Evolutionary conservation across 1,284 basidiomycete genomes (phyloP), one percentile per base, ranked within the genome.

Genomic region (Thecaphora thlaspeos): DNA sequence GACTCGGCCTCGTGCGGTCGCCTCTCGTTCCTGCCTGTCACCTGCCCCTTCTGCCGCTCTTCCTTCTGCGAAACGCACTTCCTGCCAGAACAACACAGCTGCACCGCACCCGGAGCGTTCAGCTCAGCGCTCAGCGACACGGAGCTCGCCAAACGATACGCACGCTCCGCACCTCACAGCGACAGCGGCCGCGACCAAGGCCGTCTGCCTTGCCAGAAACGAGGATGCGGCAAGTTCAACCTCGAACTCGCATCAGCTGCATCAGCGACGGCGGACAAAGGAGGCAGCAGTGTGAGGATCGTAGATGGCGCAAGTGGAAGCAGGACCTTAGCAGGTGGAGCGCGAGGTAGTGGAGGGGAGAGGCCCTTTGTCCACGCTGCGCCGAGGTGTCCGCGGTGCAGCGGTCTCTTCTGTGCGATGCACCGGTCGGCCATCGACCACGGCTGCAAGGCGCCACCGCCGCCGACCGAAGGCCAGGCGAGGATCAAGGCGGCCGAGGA

Each of bases 31-130:
- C 59, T 73, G 10, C 70, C 71, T 3, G 48, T 71, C 23, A 50
- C 51, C 4, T 73, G 71, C 26, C 48, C 62, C 10, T 58, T 48
- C 41, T 73, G 71, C 49, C 55, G 48, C 21, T 42, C 45, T 24
- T 39, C 43, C 4, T 73, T 55, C 43, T 73, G 71, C 61, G 69
- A 71, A 26, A 52, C 53, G 10, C 71, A 73, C 38, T 68, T 60
- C 37, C 50, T 68, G 3, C 65, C 71, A 7, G 56, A 52, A 7
- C 67, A 70, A 38, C 71, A 73, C 36, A 19, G 34, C 10, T 73
- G 71, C 23, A 41, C 51, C 10, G 54, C 54, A 14, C 56, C 71
- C 8, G 48, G 50, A 5, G 48, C 60, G 0, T 46, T 44, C 5
- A 54, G 43, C 30, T 47, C 46, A n/a, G 48, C 53, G 15, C 55